Evolutionary conservation across 2,329 filamentous ascomycete genomes (phyloP), one percentile per base, ranked within the genome.

Genomic region (Lecanicillium sp.): DNA sequence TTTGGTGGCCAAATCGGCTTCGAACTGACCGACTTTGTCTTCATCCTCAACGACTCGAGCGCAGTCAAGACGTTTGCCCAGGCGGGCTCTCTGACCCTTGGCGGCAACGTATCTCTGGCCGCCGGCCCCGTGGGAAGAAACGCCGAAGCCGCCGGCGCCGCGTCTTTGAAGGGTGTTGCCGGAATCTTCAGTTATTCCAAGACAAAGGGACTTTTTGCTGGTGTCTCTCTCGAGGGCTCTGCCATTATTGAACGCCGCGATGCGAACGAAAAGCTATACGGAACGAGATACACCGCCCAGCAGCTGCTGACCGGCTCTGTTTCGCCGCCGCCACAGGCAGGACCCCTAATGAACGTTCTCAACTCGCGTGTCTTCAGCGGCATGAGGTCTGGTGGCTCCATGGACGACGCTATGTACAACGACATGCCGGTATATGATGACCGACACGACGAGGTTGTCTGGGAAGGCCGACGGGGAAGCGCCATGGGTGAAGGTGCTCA

Each of bases 171-270:
- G 68, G 81, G 87, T 46, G 84, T 97, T 8, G 85, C 89, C 0
- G 92, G 87, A 38, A 82, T 98, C 36, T 98, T 98, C 69, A 87
- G 86, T 54, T 98, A 98, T 71, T 92, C 84, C 59, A 97, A 96
- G 67, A 98, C 92, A 11, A 97, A 96, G 68, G 92, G 92, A 15
- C 68, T 98, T 22, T 98, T 98, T 52, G 92, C 92, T 5, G 92
- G 92, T 56, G 89, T 98, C 34, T 94, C 86, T 50, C 69, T 98
- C 49, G 92, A 98, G 61, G 92, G 92, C 17, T 90, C 84, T 45
- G 88, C 86, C 38, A 82, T 98, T 48, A 86, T 97, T 46, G 92
- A 98, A 67, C 79, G 92, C 47, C 84, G 88, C 65, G 92, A 98
- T 62, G 92, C 92, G 51, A 98, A 98, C 58, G 85, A 95, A 65